phyloP scores from a whole-genome alignment of 306 rosid species.

The Castanospermum australe region DNA sequence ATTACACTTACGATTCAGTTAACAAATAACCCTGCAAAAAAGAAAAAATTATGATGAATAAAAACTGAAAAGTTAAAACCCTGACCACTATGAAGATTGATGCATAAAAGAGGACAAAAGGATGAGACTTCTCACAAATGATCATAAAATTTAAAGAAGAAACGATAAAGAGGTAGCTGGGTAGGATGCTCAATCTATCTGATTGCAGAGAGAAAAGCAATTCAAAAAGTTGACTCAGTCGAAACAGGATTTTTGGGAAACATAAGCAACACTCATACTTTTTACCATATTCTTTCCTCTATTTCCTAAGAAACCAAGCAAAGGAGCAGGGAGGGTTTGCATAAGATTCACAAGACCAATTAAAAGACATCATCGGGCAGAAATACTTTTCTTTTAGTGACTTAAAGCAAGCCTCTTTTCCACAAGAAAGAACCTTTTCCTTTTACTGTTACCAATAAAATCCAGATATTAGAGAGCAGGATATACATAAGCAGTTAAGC shows the following conservation, averaged over 20 bases:
- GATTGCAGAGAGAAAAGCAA: constrained; percentile 33
- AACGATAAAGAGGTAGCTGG: not conserved
- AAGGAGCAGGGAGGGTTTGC: constrained; percentile 32
- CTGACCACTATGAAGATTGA: constrained; percentile 13
- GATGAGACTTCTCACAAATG: not conserved
- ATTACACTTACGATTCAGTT: constrained; percentile 33
- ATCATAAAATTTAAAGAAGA: constrained; percentile 9
- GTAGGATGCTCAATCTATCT: constrained; percentile 22
- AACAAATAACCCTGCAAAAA: constrained; percentile 46
- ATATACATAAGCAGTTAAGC: constrained; percentile 17
- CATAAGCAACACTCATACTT: constrained; percentile 24
- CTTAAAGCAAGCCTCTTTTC: constrained; percentile 50
- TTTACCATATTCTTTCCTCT: constrained; percentile 36
- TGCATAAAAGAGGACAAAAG: constrained; percentile 5
- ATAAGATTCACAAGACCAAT: constrained; percentile 34
- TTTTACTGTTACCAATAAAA: constrained; percentile 32
- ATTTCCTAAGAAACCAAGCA: constrained; percentile 49
- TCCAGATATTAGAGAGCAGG: constrained; percentile 12
- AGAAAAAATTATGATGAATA: constrained; percentile 8
- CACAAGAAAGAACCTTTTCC: constrained; percentile 43
- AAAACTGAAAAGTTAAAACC: not conserved
- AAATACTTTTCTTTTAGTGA: constrained; percentile 24
- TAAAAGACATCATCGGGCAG: constrained; percentile 27
- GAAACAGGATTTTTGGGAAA: constrained; percentile 25
- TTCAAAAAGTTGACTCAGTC: constrained; percentile 21